Evolutionary conservation across 2,329 filamentous ascomycete genomes (phyloP), one percentile per base, ranked within the genome.

Genomic region (Penicillium sp.): DNA sequence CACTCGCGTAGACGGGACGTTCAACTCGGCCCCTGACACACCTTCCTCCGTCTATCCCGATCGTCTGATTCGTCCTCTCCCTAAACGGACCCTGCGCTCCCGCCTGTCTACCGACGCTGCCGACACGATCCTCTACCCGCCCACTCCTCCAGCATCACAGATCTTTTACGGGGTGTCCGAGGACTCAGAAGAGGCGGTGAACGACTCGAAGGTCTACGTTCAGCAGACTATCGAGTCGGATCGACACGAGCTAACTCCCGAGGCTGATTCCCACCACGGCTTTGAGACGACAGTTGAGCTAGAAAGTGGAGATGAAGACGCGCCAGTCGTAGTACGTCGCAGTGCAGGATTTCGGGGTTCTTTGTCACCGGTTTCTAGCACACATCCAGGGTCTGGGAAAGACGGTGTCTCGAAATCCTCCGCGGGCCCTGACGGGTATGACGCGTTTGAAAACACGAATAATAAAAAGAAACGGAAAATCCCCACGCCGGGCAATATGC

Each of bases 381-480:
- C 65, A 49, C 69, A 66, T 47, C 65, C 61, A 41, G 56, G 59
- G 40, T 65, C 67, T 46, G 62, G 62, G 56, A 71, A 65, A 59
- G 61, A 62, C 47, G 68, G 69, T 52, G 60, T 58, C 11, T 59
- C 59, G 40, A 70, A 68, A 47, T 82, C 90, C 12, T 86, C 87
- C 23, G 82, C 84, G 6, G 88, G 87, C 4, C 89, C 88, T 11
- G 93, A 97, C 71, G 92, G 92, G 14, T 97, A 97, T 72, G 94
- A 99, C 73, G 94, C 91, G 6, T 96, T 97, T 67, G 94, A 99
- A 74, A 97, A 97, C 68, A 96, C 91, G 33, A 97, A 96, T 73
- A 99, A 99, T 72, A 99, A 99, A 77, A 99, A 97, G 80, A 97
- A 99, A 75, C 85, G 94, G 64, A 99, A 99, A 77, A 97, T 99